Evolutionary conservation across 2,329 filamentous ascomycete genomes (phyloP).

Genomic region (Arachnomyces sp.): DNA sequence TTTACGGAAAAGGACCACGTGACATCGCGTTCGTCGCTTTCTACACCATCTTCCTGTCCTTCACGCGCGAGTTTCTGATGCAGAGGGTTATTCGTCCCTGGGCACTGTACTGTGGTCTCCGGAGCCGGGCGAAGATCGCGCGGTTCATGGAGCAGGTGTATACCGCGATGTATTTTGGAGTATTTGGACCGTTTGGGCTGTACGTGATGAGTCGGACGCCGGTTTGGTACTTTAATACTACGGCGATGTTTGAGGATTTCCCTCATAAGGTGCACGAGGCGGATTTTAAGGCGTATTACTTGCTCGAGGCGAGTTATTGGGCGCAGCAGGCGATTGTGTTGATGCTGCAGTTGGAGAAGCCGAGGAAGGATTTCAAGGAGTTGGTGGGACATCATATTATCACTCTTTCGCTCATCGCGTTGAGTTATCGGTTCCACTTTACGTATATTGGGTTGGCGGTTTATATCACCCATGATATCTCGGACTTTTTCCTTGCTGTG

Average conservation of each 20-base stretch:
- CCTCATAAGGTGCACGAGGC: conserved; percentile 75
- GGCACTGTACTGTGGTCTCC: conserved; percentile 61
- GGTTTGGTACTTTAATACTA: conserved; percentile 92
- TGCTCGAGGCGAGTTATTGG: conserved; percentile 93
- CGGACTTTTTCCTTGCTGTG: conserved; percentile 91
- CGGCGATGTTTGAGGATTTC: conserved; percentile 80
- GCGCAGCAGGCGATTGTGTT: conserved; percentile 87
- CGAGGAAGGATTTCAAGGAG: conserved; percentile 89
- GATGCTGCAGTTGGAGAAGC: conserved; percentile 80
- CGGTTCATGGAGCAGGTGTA: conserved; percentile 97
- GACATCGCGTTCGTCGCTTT: conserved; percentile 83
- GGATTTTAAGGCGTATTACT: conserved; percentile 88
- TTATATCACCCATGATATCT: conserved; percentile 90
- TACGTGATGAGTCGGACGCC: conserved; percentile 88
- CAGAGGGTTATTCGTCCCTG: conserved; percentile 75
- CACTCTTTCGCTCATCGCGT: conserved; percentile 69
- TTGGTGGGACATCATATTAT: conserved; percentile 87
- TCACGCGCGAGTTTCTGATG: conserved; percentile 94
- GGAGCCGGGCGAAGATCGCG: conserved; percentile 65
- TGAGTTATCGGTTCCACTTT: conserved; percentile 94
- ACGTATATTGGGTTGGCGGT: conserved; percentile 90
- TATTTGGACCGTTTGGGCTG: conserved; percentile 74
- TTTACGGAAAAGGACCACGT: conserved; percentile 83
- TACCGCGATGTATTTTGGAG: conserved; percentile 79
- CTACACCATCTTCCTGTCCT: conserved; percentile 82